These are phyloP conservation scores for Elaphomyces granulatus DNA, from an alignment of 495 filamentous ascomycete species.

Conservation along the genomic window DNA sequence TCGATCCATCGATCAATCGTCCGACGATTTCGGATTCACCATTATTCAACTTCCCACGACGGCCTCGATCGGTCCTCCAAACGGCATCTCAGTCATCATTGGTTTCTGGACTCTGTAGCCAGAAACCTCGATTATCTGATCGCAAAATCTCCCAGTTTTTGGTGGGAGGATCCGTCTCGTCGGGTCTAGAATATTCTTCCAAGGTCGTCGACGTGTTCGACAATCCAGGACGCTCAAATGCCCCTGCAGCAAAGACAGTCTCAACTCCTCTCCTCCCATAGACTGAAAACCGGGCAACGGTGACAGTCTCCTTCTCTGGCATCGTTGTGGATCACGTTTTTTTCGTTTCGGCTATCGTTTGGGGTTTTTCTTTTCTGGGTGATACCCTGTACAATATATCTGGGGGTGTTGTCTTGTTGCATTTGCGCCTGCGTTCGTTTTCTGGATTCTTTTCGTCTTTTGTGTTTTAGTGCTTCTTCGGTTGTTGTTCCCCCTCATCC, in stretches of 20 bases:
- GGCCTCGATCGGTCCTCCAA: no score
- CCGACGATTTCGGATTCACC: no score
- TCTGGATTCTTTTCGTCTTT: constrained; percentile 10
- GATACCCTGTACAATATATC: constrained; percentile 40
- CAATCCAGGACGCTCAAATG: constrained; percentile 36
- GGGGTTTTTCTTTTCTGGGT: constrained; percentile 15
- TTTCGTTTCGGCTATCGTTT: neutral
- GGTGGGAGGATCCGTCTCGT: constrained; percentile 2
- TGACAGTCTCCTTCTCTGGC: constrained; percentile 11
- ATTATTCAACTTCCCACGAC: no score
- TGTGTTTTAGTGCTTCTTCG: constrained; percentile 9
- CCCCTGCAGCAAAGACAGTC: constrained; percentile 27
- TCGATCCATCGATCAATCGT: no score
- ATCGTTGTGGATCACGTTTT: constrained; percentile 1
- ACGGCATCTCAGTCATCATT: no score
- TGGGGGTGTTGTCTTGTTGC: constrained; percentile 16
- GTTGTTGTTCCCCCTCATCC: no score
- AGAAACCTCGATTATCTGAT: no score
- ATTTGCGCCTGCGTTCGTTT: constrained; percentile 11
- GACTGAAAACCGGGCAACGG: constrained; percentile 31
- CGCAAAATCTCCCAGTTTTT: no score
- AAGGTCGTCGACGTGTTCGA: constrained; percentile 3
- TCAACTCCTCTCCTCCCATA: constrained; percentile 30
- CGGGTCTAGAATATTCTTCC: constrained; percentile 3
- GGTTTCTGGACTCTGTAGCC: no score